phyloP scores from a whole-genome alignment of 306 rosid genomes.

The Pueraria montana region DNA sequence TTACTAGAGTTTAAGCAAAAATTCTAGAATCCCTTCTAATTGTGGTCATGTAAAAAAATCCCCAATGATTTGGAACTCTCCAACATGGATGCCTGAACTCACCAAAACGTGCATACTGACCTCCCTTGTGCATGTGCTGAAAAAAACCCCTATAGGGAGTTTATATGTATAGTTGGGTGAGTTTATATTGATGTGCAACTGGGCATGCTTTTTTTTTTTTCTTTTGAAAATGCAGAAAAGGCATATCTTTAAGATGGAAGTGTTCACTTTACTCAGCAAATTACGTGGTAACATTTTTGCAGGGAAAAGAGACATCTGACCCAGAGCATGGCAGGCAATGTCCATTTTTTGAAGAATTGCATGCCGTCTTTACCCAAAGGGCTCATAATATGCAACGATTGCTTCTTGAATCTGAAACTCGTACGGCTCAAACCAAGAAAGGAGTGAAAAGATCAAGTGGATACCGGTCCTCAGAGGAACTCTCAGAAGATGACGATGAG shows the following conservation, averaged over 20 bases:
- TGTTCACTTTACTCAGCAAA: neutral
- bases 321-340: constrained; percentile 78
- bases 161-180: neutral
- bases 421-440: constrained; percentile 62
- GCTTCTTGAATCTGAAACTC: constrained; percentile 76
- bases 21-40: neutral
- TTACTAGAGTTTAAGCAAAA: constrained; percentile 8
- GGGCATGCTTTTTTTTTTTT: constrained; percentile 20
- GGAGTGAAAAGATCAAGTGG: constrained; percentile 63
- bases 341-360: constrained; percentile 89
- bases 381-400: constrained; percentile 73
- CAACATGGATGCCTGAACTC: neutral
- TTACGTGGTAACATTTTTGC: constrained; percentile 39
- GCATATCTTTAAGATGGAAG: constrained; percentile 19
- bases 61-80: neutral
- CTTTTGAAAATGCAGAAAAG: neutral
- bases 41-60: neutral
- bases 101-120: neutral
- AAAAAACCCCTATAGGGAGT: constrained; percentile 12
- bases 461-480: constrained; percentile 72
- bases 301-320: constrained; percentile 94
- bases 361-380: constrained; percentile 77
- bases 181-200: neutral
- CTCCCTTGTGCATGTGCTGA: constrained; percentile 8
- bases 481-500: constrained; percentile 72